Evolutionary conservation across 306 rosid species (phyloP), one percentile per base, ranked within the genome.

Genomic region (Arachis hypogaea): DNA sequence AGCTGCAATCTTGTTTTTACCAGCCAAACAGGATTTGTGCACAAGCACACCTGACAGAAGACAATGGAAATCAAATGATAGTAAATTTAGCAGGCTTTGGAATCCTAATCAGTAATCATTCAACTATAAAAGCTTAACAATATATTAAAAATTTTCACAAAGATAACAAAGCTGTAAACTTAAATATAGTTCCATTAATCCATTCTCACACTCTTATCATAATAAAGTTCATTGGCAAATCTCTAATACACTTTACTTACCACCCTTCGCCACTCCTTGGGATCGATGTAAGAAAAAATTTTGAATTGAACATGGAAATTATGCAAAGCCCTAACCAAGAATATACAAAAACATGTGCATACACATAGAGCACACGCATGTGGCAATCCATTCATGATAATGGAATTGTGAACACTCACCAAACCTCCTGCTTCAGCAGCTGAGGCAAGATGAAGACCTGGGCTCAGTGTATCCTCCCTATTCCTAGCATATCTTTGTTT

Each of bases 1-100:
- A 94, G 99, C 88, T 94, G 97, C 88, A 94, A 73, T 87, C 99
- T 88, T 79, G 98, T 94, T 81, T 94, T 94, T 61, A 94, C 97
- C 14, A 94, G 89, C 98, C 99, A 92, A 66, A 92, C 76, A 61
- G 98, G 99, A 82, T 92, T 88, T 45, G 99, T 94, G 82, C 90
- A 94, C 62, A 94, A 85, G 79, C 84, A 86, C 71, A 92, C 97
- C 97, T 94, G 85, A 69, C 59, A 74, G 81, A 66, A 41, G 77
- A 72, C 40, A 76, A 80, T 72, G 59, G 36, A 69, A 72, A 82
- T 71, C 45, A 73, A 59, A 29, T 3, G 28, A 56, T 40, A 38
- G 46, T 40, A 60, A 66, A 60, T 52, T 52, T 66, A 50, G 45
- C 47, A 36, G 44, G 46, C 64, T 67, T 80, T 80, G 64, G 55